Conservation (phyloP, 495 filamentous ascomycete genomes). For the Daldinia concentrica region DNA sequence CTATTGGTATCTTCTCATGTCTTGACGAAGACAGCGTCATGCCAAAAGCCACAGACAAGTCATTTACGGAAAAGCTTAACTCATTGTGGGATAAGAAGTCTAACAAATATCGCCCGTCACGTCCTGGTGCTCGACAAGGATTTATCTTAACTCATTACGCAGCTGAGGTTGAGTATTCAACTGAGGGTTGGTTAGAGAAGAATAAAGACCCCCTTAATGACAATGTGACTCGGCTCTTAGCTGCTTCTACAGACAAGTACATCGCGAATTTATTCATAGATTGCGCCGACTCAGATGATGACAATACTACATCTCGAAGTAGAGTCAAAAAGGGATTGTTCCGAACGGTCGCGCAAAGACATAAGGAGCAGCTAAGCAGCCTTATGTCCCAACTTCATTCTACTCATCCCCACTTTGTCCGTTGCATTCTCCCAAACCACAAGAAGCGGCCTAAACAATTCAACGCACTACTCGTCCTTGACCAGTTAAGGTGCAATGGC, state of each 20-base stretch:
- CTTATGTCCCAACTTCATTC: constrained; percentile 96
- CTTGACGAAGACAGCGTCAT: constrained; percentile 98
- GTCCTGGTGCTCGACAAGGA: constrained; percentile 76
- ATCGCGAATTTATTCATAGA: constrained; percentile 87
- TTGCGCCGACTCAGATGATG: constrained; percentile 79
- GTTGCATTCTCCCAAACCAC: constrained; percentile 98
- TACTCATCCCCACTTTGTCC: constrained; percentile 97
- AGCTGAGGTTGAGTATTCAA: constrained; percentile 96
- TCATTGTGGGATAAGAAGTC: constrained; percentile 96
- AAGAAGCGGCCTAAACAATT: constrained; percentile 97
- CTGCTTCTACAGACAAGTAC: constrained; percentile 81
- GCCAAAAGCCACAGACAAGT: constrained; percentile 97
- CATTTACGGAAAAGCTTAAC: constrained; percentile 97
- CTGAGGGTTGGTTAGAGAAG: constrained; percentile 96
- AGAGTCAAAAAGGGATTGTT: constrained; percentile 98
- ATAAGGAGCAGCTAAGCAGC: constrained; percentile 95
- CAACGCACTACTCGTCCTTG: constrained; percentile 85
- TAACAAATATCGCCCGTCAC: constrained; percentile 87
- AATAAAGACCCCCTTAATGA: constrained; percentile 99
- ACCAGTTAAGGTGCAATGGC: constrained; percentile 97
- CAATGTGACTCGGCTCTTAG: constrained; percentile 89
- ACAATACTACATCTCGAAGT: constrained; percentile 70
- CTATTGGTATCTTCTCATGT: constrained; percentile 98
- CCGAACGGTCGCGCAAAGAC: constrained; percentile 93
- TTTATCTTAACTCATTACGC: constrained; percentile 99